phyloP scores from a whole-genome alignment of 495 filamentous ascomycete species.

The Trichoderma asperelloides region DNA sequence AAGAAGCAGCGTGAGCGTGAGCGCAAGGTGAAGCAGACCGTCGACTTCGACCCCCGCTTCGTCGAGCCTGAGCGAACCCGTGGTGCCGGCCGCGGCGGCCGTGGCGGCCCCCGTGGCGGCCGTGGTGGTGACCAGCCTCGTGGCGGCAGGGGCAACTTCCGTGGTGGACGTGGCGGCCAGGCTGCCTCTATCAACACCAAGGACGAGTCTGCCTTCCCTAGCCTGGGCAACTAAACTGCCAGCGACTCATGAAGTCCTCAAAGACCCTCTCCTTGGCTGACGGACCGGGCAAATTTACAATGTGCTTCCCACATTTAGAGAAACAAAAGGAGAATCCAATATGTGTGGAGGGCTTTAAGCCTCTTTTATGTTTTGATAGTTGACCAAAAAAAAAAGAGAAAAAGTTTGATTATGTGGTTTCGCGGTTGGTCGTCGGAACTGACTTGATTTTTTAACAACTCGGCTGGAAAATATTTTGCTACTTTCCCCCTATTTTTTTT shows the following conservation, averaged over 20 bases:
- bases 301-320: not conserved
- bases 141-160: conserved; percentile 38
- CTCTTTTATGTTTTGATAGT: conserved; percentile 6
- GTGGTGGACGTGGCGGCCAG: conserved; percentile 38
- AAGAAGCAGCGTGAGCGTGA: conserved; percentile 83
- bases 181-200: conserved; percentile 46
- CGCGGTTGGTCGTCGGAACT: not conserved
- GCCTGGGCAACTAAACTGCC: conserved; percentile 37
- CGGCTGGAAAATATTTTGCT: not conserved
- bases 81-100: conserved; percentile 43
- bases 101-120: conserved; percentile 43
- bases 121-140: conserved; percentile 32
- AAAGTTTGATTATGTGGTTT: not conserved
- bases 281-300: not conserved
- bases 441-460: not conserved
- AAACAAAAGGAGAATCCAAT: not conserved
- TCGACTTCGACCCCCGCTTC: conserved; percentile 79
- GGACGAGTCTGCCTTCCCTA: conserved; percentile 65
- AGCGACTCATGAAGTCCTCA: conserved; percentile 1
- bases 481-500: not conserved
- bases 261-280: conserved; percentile 4
- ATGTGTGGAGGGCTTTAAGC: not conserved
- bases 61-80: conserved; percentile 54
- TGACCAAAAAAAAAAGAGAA: conserved; percentile 3
- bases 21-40: conserved; percentile 81